Conservation (phyloP, 305 asterid species). For the Fraxinus sp. region DNA sequence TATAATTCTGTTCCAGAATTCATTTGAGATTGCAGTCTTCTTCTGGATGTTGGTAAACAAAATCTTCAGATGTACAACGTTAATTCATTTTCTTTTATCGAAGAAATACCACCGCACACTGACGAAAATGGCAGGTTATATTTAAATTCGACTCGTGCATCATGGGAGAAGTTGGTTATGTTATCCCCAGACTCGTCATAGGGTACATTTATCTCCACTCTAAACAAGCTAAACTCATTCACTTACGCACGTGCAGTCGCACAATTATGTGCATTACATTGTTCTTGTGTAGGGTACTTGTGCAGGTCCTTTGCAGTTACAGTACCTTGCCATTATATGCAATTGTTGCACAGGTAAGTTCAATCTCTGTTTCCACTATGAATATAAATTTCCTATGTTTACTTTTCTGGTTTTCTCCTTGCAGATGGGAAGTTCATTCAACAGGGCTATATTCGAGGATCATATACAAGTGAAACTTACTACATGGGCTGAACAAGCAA, state of each 20-base stretch:
- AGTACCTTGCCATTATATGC: slow-evolving; percentile 70
- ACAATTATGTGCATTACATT: not conserved
- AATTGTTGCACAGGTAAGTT: slow-evolving; percentile 55
- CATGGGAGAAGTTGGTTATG: slow-evolving; percentile 51
- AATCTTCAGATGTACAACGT: not conserved
- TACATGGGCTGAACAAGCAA: slow-evolving; percentile 57
- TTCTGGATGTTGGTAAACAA: slow-evolving; percentile 63
- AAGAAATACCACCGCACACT: not conserved
- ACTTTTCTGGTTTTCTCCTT: not conserved
- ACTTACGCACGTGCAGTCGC: not conserved
- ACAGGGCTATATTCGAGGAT: slow-evolving; percentile 50
- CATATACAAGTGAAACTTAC: slow-evolving; percentile 39
- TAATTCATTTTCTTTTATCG: not conserved
- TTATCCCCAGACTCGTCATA: slow-evolving; percentile 60
- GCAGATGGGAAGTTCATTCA: slow-evolving; percentile 69
- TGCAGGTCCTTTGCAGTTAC: slow-evolving; percentile 64
- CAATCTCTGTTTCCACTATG: not conserved
- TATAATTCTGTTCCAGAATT: slow-evolving; percentile 60
- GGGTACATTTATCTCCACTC: slow-evolving; percentile 40
- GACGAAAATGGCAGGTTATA: slow-evolving; percentile 36
- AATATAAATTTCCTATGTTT: not conserved
- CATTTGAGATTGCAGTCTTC: slow-evolving; percentile 73
- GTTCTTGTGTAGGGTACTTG: slow-evolving; percentile 39
- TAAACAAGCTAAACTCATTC: not conserved
- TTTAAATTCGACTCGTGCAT: slow-evolving; percentile 67